Evolutionary conservation across 768 basidiomycete species (phyloP), one percentile per base, ranked within the genome.

Genomic region (Daedaleopsis sinensis): DNA sequence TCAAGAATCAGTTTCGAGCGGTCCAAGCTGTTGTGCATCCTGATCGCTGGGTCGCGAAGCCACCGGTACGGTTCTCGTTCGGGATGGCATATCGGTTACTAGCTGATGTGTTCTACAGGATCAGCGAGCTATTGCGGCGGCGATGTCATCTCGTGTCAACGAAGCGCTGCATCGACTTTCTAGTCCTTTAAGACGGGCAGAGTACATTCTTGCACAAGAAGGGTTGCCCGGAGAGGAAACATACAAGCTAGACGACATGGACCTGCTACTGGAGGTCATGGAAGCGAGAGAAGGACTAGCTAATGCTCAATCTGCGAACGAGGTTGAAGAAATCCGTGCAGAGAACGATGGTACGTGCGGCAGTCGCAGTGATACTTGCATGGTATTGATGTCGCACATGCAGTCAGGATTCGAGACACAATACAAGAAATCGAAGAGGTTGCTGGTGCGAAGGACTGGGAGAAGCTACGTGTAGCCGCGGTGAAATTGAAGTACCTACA

Each of bases 1-100:
- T 97, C 60, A 88, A 86, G 72, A 76, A 78, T 38, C 80, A 82
- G 32, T 96, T 93, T 71, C 77, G 90, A 37, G 76, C 82, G 49
- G 84, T 90, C 3, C 95, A 96, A 70, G 80, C 85, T 21, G 76
- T 84, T 21, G 87, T 92, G 54, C 95, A 98, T 77, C 95, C 95
- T 0, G 95, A 98, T 72, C 80, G 86, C 13, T 96, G 91, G 89
- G 82, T 86, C 37, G 82, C 49, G 24, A 59, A 44, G 21, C 37
- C 36, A 55, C 55, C 44, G 61, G 91, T 90, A 64, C 55, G 74
- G 69, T 73, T 48, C 12, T 52, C 52, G 48, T 8, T 42, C 58
- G 10, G 23, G 10, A 38, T 19, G 37, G 7, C 38, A 18, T 48
- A 57, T 52, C 61, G 42, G 32, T 50, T 27, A 36, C 67, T 16